Evolutionary conservation across 1,284 basidiomycete species (phyloP).

Genomic region (Moniliella sp.): DNA sequence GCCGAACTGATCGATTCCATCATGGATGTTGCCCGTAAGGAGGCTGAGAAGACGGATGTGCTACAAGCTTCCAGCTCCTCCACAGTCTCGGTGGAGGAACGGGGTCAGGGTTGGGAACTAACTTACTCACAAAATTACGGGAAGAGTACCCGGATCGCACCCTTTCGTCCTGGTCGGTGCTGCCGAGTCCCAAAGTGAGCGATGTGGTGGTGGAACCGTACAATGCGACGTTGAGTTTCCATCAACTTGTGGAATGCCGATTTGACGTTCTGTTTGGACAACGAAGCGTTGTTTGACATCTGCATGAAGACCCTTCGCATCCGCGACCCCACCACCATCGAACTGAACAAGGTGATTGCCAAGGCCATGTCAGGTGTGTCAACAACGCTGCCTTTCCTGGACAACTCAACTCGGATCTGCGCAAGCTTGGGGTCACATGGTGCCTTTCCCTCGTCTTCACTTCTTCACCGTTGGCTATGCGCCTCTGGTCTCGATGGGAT

Average conservation of each 20-base stretch:
- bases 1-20: slow-evolving; percentile 43
- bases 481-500: slow-evolving; percentile 29
- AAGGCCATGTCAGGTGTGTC: slow-evolving; percentile 95
- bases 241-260: slow-evolving; percentile 47
- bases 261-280: slow-evolving; percentile 55
- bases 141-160: slow-evolving; percentile 46
- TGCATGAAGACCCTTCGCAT: slow-evolving; percentile 91
- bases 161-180: slow-evolving; percentile 46
- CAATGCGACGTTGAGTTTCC: slow-evolving; percentile 44
- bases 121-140: slow-evolving; percentile 45
- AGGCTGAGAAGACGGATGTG: slow-evolving; percentile 43
- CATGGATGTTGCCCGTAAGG: slow-evolving; percentile 43
- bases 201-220: slow-evolving; percentile 46
- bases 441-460: slow-evolving; percentile 36
- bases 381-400: slow-evolving; percentile 93
- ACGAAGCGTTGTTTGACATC: slow-evolving; percentile 80
- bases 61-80: slow-evolving; percentile 45
- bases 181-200: slow-evolving; percentile 44
- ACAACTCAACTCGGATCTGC: slow-evolving; percentile 86
- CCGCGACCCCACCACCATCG: slow-evolving; percentile 74
- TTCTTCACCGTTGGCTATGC: slow-evolving; percentile 34
- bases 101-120: slow-evolving; percentile 45
- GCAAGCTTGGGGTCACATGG: slow-evolving; percentile 92
- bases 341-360: slow-evolving; percentile 83
- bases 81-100: slow-evolving; percentile 47